Base-by-base conservation (phyloP, 441 rosid genomes). In the Populus tomentosa region DNA sequence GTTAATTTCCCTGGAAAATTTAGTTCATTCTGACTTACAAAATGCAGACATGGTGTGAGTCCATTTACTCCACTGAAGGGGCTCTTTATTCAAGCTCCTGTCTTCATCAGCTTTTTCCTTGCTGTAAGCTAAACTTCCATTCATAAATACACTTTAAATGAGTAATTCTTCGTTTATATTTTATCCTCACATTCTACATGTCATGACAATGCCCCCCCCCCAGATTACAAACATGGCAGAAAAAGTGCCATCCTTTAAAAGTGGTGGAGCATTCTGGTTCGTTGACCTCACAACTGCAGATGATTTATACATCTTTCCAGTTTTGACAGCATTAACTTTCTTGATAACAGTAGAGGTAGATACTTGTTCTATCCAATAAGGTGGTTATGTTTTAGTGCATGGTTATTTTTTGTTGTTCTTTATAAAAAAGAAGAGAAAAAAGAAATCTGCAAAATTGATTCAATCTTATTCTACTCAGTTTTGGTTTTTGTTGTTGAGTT, bases 221-320 rank as follows among this genome's bases (percentile, higher is more conserved):
- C 86, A 95, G 99, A 82, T 95, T 76, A 26, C 88, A 63, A 94
- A 89, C 77, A 92, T 95, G 99, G 95, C 89, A 36, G 99, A 95
- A 84, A 95, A 94, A 30, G 32, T 30, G 32, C 32, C 32, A 30
- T 30, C 32, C 32, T 30, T 30, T 30, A 30, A 30, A 30, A 75
- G 10, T 14, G 99, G 99, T 30, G 99, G 99, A 75, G 93, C 91
- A 3, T 87, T 74, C 76, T 95, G 97, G 99, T 94, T 94, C 74
- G 80, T 85, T 5, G 97, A 95, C 85, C 94, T 94, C 77, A 78
- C 91, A 9, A 83, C 87, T 32, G 94, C 97, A 0, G 99, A 95
- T 85, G 83, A 80, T 83, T 84, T 88, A 63, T 91, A 90, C 75
- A 32, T 91, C 75, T 76, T 95, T 16, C 99, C 98, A 18, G 69